Evolutionary conservation across 2,329 filamentous ascomycete species (phyloP), one percentile per base, ranked within the genome.

Genomic region (Botryosphaeria dothidea): DNA sequence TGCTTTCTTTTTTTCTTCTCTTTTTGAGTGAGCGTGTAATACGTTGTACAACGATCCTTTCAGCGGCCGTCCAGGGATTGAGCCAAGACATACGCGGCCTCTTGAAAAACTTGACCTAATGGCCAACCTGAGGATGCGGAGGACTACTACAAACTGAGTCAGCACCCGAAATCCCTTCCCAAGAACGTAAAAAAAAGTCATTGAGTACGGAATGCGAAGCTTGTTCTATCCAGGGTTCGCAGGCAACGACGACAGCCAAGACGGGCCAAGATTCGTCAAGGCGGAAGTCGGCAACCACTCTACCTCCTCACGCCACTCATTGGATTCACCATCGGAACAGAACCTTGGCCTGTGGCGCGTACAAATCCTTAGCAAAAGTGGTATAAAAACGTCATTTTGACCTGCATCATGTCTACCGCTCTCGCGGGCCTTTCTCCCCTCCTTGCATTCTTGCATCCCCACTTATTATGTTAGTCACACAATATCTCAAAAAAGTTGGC

Each of bases 401-500:
- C 36, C 54, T 57, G 54, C 54, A 45, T 5, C 23, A 6, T 45
- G 36, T 21, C 36, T 29, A 29, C 36, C 54, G 23, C 23, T 45
- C 36, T 29, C 54, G 19, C 36, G 54, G 54, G 54, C 25, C 36
- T 27, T 43, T 38, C 0, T 31, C 19, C 36, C 54, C 34, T 17
- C 7, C 21, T 36, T 17, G 23, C 17, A 19, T n/a, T 27, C 21
- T 56, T 41, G 34, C 23, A 13, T 19, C 19, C 31, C 21, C 19
- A 11, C 31, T 57, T 34, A 23, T 21, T 8, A 65, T 66, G 64
- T 31, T 36, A 31, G 11, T 56, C 49, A 21, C 25, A n/a, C 29
- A 66, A 21, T 66, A 29, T 31, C 45, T 74, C n/a, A 66, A 67
- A 27, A 73, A 72, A 52, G 62, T 71, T 2, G 73, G 69, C 19